Percentiles rank a stretch among this genome's conserved stretches.
Conservation (phyloP, 306 rosid genomes). For the Spatholobus suberectus region DNA sequence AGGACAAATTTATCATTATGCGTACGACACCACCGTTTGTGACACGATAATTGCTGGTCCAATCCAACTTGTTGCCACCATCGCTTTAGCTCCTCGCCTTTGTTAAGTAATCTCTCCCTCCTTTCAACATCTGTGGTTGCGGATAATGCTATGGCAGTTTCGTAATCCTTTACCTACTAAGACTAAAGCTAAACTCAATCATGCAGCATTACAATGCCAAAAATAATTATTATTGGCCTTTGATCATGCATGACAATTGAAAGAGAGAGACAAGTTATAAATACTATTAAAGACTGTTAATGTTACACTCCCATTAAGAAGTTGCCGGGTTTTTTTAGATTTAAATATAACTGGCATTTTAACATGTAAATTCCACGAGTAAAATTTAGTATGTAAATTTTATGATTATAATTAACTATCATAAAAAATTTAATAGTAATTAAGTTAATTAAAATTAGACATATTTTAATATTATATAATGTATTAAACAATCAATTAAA, state of each 20-base stretch:
- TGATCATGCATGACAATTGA: background rate
- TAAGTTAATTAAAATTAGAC: no score
- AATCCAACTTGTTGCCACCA: background rate
- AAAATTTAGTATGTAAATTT: no score
- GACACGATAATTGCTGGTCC: background rate
- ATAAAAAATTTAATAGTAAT: no score
- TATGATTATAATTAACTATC: no score
- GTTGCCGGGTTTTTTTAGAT: background rate
- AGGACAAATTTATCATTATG: slow-evolving; percentile 1
- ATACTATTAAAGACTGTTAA: background rate
- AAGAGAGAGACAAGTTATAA: background rate
- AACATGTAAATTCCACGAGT: no score
- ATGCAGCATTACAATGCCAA: background rate
- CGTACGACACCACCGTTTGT: background rate
- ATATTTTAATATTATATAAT: no score
- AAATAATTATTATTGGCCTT: background rate
- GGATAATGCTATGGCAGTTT: background rate
- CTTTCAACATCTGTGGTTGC: background rate
- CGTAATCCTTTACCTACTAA: background rate
- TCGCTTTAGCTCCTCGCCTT: background rate
- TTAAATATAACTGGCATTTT: no score
- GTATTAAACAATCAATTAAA: no score
- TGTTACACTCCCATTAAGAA: background rate
- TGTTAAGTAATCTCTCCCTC: background rate
- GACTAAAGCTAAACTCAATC: background rate